A percentile compares a stretch with the other conserved stretches of the same genome.
These are phyloP conservation scores for Diaporthe destruens DNA, from an alignment of 2,329 filamentous ascomycete genomes.

Conservation along the genomic window DNA sequence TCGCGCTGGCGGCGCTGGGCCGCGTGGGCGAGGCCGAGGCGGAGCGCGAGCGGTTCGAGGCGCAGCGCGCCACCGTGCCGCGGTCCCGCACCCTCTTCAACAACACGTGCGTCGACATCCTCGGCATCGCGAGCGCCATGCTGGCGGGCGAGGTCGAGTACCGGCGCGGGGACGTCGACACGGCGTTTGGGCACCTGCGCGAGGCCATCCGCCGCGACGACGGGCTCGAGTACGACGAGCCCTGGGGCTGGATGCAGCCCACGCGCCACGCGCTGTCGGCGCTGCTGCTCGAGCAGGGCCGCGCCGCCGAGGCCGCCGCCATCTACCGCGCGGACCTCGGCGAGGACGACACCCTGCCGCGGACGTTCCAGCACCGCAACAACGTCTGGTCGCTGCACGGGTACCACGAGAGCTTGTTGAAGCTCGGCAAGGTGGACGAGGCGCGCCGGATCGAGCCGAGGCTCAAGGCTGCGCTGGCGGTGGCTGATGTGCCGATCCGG, in stretches of 20 bases:
- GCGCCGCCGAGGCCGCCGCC: constrained; percentile 65
- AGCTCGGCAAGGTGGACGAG: constrained; percentile 60
- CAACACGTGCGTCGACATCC: constrained; percentile 73
- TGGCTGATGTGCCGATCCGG: constrained; percentile 70
- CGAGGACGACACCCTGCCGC: constrained; percentile 68
- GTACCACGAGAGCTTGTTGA: constrained; percentile 76
- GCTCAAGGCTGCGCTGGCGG: constrained; percentile 64
- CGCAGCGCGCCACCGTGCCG: constrained; percentile 66
- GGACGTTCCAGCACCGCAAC: constrained; percentile 75
- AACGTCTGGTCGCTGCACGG: constrained; percentile 84
- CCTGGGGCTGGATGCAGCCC: constrained; percentile 86
- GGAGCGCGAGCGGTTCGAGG: constrained; percentile 64
- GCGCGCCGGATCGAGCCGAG: constrained; percentile 55
- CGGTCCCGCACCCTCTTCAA: constrained; percentile 75
- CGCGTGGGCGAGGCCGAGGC: constrained; percentile 66
- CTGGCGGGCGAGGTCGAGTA: constrained; percentile 81
- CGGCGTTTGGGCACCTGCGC: constrained; percentile 71
- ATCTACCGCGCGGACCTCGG: constrained; percentile 74
- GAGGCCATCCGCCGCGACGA: constrained; percentile 72
- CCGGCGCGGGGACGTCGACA: constrained; percentile 67
- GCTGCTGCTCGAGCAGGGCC: constrained; percentile 74
- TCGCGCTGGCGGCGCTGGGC: constrained; percentile 73
- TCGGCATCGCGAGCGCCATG: constrained; percentile 75
- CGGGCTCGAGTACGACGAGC: constrained; percentile 76
- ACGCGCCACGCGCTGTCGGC: constrained; percentile 78